Evolutionary conservation across 306 rosid genomes (phyloP), one percentile per base, ranked within the genome.

Genomic region (Quercus rubra): DNA sequence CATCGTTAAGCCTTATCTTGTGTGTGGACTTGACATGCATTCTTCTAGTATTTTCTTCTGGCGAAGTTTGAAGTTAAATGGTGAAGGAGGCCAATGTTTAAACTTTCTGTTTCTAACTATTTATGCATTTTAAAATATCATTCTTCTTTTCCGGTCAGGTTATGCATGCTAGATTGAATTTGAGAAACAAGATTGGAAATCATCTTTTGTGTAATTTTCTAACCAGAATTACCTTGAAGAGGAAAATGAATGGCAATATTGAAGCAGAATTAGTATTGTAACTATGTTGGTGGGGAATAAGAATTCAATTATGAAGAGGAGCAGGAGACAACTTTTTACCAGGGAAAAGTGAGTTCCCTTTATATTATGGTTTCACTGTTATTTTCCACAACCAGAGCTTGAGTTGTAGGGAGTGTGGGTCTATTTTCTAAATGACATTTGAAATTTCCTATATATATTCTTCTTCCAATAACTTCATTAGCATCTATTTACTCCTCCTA

Each of bases 301-400:
- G 61, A 56, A 38, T 78, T 57, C 75, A 55, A 21, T 56, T 55
- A 55, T 55, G 74, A 77, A 67, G 79, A 70, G 81, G 56, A 78
- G 54, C 54, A 12, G 54, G 54, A 49, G 54, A 49, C 54, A 49
- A 49, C 54, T 49, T 49, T 49, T 49, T 49, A 49, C 54, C 17
- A 49, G 54, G 54, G 54, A 49, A 49, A 49, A 49, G 54, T 49
- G 54, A 49, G 54, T 49, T 49, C 54, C 54, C 54, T 49, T 49
- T 13, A 49, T 49, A 49, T 49, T 12, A 49, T 49, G 17, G 54
- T 49, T 49, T 12, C 54, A 12, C 17, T 49, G 54, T 49, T 49
- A 49, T 49, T 49, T 49, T 49, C 54, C 54, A 49, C 54, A 49
- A 49, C 54, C 17, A 49, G 54, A 13, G 54, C 17, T 11, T 49